A percentile compares a stretch with the other conserved stretches of the same genome.
Evolutionary conservation across 2,329 filamentous ascomycete species (phyloP).

Genomic region (Didymellaceae sp.): DNA sequence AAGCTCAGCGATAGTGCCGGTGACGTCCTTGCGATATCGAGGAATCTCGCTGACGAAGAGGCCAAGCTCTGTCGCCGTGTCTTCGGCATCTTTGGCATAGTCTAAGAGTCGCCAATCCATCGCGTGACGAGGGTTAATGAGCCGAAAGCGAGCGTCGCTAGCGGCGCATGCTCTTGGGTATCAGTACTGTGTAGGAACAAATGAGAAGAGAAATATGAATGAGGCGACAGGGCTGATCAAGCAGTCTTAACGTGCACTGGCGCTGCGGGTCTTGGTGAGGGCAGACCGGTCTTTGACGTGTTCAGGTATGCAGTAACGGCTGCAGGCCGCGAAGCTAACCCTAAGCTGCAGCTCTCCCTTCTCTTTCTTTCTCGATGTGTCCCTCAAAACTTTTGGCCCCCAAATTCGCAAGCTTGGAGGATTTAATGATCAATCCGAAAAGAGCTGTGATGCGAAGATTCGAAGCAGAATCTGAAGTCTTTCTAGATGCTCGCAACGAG

Average conservation of each 20-base stretch:
- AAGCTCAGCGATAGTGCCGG: conserved; percentile 60
- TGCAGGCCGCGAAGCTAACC: conserved; percentile 36
- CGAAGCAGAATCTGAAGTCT: neutral
- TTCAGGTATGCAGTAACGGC: conserved; percentile 38
- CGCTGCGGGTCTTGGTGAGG: conserved; percentile 34
- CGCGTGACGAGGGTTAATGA: conserved; percentile 33
- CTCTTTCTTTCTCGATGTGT: conserved; percentile 32
- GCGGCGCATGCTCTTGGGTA: conserved; percentile 25
- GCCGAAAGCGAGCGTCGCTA: conserved; percentile 26
- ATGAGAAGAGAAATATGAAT: conserved; percentile 19
- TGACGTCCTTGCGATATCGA: conserved; percentile 60
- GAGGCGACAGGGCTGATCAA: conserved; percentile 38
- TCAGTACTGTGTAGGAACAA: conserved; percentile 18
- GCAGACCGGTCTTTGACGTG: conserved; percentile 44
- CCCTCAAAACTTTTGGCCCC: conserved; percentile 35
- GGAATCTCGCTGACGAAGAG: conserved; percentile 59
- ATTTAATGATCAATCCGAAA: conserved; percentile 17
- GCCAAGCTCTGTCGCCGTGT: conserved; percentile 59
- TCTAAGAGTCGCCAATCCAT: conserved; percentile 49
- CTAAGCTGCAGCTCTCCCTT: conserved; percentile 38
- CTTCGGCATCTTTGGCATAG: conserved; percentile 58
- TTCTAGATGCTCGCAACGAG: neutral
- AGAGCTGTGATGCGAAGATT: conserved; percentile 9
- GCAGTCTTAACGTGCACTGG: conserved; percentile 37
- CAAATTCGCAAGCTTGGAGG: conserved; percentile 21